Base-by-base conservation (phyloP, 2,329 filamentous ascomycete species). In the Monilinia polystroma region DNA sequence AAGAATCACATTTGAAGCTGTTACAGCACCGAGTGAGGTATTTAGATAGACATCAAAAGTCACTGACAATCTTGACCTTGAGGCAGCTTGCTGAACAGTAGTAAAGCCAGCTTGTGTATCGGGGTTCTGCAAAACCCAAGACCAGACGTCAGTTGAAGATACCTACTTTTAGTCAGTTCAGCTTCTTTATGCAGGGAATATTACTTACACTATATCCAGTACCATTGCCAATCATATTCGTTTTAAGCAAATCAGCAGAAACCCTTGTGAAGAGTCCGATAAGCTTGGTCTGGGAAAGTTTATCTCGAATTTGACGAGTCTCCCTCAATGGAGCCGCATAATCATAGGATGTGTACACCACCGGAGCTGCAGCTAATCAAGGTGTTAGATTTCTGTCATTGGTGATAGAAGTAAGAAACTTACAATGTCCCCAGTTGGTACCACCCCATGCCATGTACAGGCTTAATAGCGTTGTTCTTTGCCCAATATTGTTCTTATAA, bases 391-490 rank as follows among this genome's bases (percentile, higher is more conserved):
- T 43, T 10, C n/a, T 26, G 52, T 38, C 14, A 11, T 26, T 16
- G 2, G 4, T 20, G 7, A 11, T n/a, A 2, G 12, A 23, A 35
- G 20, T 11, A 8, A 18, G 1, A 16, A 10, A 74, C 78, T 68
- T 72, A 72, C 78, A 79, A 63, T 85, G 81, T 10, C 81, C 83
- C 83, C 83, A 85, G 68, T 83, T 85, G 0, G 83, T 85, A 1
- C 83, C 83, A n/a, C 83, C 83, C 70, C 78, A 83, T 0, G 79
- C 78, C 78, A 85, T 84, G 69, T 85, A 85, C 18, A 85, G 67
- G 56, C 78, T 84, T 45, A 82, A 75, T 14, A 84, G 72, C 0
- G 82, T 84, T 1, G 80, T 77, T 29, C 80, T 76, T 64, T 84
- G 82, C 7, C 79, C 83, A 66, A 85, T 80, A 63, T 84, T 81